These are phyloP conservation scores for Chlorophyllum brunneum DNA, from an alignment of 768 basidiomycete genomes.

Conservation along the genomic window DNA sequence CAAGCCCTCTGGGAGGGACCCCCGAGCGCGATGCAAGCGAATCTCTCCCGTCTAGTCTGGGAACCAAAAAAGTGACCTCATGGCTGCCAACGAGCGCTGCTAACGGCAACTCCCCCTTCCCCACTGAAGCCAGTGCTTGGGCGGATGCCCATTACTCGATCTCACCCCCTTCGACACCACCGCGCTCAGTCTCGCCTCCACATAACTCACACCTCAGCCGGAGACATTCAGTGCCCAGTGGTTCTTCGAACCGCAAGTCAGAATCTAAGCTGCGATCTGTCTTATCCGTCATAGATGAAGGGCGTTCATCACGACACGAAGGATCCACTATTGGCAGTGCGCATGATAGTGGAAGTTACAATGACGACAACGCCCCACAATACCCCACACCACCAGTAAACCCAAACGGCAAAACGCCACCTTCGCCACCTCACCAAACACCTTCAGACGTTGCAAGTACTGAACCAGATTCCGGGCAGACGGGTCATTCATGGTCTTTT, in stretches of 20 bases:
- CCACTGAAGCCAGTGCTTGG: slow-evolving; percentile 56
- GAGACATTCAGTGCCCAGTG: slow-evolving; percentile 53
- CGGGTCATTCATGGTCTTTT: slow-evolving; percentile 32
- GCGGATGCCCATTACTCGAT: slow-evolving; percentile 37
- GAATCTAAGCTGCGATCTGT: slow-evolving; percentile 69
- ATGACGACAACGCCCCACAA: slow-evolving; percentile 8
- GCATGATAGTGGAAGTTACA: not conserved
- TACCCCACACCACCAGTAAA: slow-evolving; percentile 20
- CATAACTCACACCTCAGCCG: slow-evolving; percentile 27
- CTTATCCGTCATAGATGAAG: slow-evolving; percentile 71
- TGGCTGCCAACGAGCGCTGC: slow-evolving; percentile 29
- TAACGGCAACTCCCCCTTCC: slow-evolving; percentile 39
- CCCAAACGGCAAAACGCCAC: slow-evolving; percentile 19
- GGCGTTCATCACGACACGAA: slow-evolving; percentile 11
- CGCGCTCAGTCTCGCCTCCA: slow-evolving; percentile 48
- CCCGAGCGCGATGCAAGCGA: slow-evolving; percentile 35
- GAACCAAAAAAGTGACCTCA: slow-evolving; percentile 31
- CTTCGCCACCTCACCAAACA: slow-evolving; percentile 24
- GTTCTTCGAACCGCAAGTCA: slow-evolving; percentile 49
- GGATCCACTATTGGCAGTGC: not conserved
- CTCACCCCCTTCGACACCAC: slow-evolving; percentile 39
- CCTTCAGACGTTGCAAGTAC: slow-evolving; percentile 20
- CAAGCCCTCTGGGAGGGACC: slow-evolving; percentile 54
- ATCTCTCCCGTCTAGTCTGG: slow-evolving; percentile 24
- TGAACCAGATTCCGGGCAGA: slow-evolving; percentile 1